These are phyloP conservation scores for Hypocreales sp. DNA, from an alignment of 2,329 filamentous ascomycete species.

Conservation along the genomic window DNA sequence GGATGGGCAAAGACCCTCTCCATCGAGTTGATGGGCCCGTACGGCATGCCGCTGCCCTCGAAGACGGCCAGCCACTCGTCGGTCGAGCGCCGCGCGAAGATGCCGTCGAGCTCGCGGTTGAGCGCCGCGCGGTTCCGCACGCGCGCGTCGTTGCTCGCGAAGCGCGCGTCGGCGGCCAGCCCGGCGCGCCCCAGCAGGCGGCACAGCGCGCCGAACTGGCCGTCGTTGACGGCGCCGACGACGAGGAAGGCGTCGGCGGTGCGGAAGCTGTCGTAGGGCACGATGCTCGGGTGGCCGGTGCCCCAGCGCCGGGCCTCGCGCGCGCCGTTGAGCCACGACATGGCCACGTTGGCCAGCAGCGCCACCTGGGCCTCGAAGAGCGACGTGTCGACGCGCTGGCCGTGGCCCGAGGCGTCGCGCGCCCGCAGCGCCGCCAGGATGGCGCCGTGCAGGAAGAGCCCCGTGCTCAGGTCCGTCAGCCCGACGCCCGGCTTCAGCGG, in stretches of 20 bases:
- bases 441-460: conserved; percentile 26
- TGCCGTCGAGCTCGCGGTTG: conserved; percentile 15
- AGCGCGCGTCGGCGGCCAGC: conserved; percentile 12
- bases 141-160: conserved; percentile 14
- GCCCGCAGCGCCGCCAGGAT: conserved; percentile 24
- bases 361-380: conserved; percentile 28
- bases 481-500: conserved; percentile 25
- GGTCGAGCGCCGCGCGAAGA: conserved; percentile 19
- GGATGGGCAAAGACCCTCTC: conserved; percentile 26
- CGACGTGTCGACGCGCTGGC: conserved; percentile 26
- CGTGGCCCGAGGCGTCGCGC: conserved; percentile 19
- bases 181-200: conserved; percentile 8
- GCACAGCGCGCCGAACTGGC: conserved; percentile 17
- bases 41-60: conserved; percentile 26
- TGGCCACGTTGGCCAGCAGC: conserved; percentile 24
- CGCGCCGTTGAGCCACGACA: conserved; percentile 19
- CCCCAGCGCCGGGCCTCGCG: conserved; percentile 26
- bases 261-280: conserved; percentile 28
- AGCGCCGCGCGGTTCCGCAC: conserved; percentile 21
- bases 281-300: conserved; percentile 28
- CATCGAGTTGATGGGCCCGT: conserved; percentile 29
- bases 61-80: conserved; percentile 23
- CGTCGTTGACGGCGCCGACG: conserved; percentile 18
- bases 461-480: conserved; percentile 27
- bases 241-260: conserved; percentile 17